phyloP scores from a whole-genome alignment of 2,329 filamentous ascomycete genomes.

The Kalmusia sp. region DNA sequence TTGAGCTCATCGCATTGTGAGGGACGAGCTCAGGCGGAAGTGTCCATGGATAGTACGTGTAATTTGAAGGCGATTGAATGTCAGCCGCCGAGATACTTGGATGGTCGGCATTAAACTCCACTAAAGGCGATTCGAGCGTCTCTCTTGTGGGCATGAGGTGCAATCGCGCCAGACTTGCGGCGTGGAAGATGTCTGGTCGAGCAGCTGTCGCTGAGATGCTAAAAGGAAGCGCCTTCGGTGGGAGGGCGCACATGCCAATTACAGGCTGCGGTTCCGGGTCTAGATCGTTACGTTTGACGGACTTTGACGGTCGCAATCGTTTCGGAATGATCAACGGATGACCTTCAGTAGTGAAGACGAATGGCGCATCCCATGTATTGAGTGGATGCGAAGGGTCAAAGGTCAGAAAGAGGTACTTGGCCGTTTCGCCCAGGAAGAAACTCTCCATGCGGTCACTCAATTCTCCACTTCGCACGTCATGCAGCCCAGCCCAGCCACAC shows the following conservation, averaged over 20 bases:
- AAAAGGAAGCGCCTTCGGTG: slow-evolving; percentile 66
- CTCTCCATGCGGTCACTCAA: slow-evolving; percentile 97
- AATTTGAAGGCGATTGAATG: slow-evolving; percentile 71
- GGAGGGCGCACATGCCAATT: slow-evolving; percentile 70
- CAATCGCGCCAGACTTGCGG: slow-evolving; percentile 81
- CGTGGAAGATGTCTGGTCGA: slow-evolving; percentile 84
- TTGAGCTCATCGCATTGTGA: slow-evolving; percentile 76
- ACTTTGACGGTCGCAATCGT: slow-evolving; percentile 33
- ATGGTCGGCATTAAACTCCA: slow-evolving; percentile 60
- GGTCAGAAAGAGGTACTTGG: slow-evolving; percentile 92
- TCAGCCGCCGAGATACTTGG: slow-evolving; percentile 64
- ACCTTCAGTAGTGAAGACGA: slow-evolving; percentile 95
- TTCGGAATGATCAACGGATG: slow-evolving; percentile 86
- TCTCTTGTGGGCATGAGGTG: slow-evolving; percentile 71
- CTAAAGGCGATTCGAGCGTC: slow-evolving; percentile 64
- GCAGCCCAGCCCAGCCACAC: slow-evolving; percentile 91
- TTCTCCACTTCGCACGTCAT: slow-evolving; percentile 70
- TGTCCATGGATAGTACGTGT: slow-evolving; percentile 93
- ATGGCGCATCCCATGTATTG: slow-evolving; percentile 84
- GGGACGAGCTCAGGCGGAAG: slow-evolving; percentile 79
- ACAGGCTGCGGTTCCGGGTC: slow-evolving; percentile 22
- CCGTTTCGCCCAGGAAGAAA: slow-evolving; percentile 96
- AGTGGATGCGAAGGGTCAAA: slow-evolving; percentile 87
- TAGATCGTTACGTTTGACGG: not conserved
- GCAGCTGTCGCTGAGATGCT: slow-evolving; percentile 81